Evolutionary conservation across 331 rosid genomes (phyloP).

Genomic region (Pyracantha coccinea): DNA sequence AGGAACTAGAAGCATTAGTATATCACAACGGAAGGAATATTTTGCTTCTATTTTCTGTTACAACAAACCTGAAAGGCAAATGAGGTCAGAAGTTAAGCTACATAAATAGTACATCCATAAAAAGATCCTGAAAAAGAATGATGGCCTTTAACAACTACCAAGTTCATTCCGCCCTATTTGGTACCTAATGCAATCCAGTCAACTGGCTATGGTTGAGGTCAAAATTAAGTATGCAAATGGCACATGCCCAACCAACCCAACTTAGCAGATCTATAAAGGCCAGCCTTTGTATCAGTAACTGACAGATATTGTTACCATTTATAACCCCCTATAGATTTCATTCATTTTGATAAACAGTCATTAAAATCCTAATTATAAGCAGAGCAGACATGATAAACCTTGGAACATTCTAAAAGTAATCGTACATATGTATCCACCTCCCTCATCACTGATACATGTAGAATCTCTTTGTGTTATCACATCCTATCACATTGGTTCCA

Average conservation of each 20-base stretch:
- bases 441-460: background rate
- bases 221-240: background rate
- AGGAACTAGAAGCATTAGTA: background rate
- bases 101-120: background rate
- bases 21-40: background rate
- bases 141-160: background rate
- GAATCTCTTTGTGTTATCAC: background rate
- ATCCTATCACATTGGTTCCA: background rate
- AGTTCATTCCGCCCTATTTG: background rate
- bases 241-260: background rate
- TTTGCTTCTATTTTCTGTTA: background rate
- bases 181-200: background rate
- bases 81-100: background rate
- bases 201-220: background rate
- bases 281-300: background rate
- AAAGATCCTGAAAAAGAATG: background rate
- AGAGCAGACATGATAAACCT: background rate
- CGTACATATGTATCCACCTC: background rate
- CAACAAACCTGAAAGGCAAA: background rate
- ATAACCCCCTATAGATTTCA: background rate
- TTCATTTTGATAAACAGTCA: background rate
- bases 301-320: background rate
- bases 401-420: background rate
- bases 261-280: background rate
- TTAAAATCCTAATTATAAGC: background rate